Conservation (phyloP, 306 rosid genomes). For the Cotoneaster glaucophyllus region DNA sequence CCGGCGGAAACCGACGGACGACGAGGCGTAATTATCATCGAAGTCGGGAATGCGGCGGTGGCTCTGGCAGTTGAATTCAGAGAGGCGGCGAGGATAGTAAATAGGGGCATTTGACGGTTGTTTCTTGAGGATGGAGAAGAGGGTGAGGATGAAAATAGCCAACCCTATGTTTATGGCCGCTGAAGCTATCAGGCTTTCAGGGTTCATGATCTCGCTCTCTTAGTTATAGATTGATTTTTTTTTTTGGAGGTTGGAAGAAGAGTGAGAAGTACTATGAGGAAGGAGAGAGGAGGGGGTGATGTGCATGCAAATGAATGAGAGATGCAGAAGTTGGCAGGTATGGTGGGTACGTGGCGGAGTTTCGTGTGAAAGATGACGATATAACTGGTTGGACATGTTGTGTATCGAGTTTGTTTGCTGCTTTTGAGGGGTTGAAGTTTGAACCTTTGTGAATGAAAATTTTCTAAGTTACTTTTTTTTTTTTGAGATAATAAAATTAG, state of each 20-base stretch:
- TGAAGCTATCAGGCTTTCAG: slow-evolving; percentile 66
- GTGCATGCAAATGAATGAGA: neutral
- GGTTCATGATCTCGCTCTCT: slow-evolving; percentile 35
- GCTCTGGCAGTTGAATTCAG: slow-evolving; percentile 20
- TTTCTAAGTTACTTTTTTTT: neutral
- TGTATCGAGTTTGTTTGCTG: neutral
- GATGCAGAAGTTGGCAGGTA: neutral
- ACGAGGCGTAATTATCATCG: neutral
- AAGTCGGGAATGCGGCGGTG: slow-evolving; percentile 2
- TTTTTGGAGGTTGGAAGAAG: neutral
- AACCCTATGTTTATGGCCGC: slow-evolving; percentile 75
- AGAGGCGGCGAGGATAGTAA: slow-evolving; percentile 67
- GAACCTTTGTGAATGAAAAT: neutral
- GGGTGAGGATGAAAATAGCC: slow-evolving; percentile 57
- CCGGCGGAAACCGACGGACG: slow-evolving; percentile 21
- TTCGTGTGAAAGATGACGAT: neutral
- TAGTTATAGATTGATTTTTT: neutral
- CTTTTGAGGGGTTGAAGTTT: neutral
- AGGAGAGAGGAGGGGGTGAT: neutral
- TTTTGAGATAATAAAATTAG: neutral
- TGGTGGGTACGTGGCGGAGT: slow-evolving; percentile 37
- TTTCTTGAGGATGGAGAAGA: slow-evolving; percentile 75
- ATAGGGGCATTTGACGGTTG: slow-evolving; percentile 61
- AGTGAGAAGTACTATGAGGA: neutral
- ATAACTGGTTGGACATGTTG: neutral